Evolutionary conservation across 177 flowering plant species (phyloP).

Genomic region (Telopea speciosissima): DNA sequence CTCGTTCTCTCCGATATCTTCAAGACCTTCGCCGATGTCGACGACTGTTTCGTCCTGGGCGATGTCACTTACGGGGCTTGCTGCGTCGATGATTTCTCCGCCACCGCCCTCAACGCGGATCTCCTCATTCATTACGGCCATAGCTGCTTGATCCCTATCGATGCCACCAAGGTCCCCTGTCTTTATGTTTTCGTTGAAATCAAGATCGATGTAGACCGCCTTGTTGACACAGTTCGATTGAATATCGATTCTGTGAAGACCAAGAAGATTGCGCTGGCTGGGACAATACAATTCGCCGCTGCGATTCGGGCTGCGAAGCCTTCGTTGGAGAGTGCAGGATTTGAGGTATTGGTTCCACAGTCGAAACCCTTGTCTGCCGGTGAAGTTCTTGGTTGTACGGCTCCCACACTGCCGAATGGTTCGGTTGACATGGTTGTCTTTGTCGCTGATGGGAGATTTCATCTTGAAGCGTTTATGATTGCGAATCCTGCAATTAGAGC

Average conservation of each 20-base stretch:
- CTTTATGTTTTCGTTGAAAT: constrained; percentile 94
- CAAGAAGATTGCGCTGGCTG: constrained; percentile 56
- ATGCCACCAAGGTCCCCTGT: constrained; percentile 58
- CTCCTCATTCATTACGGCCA: constrained; percentile 90
- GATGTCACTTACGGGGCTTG: constrained; percentile 99
- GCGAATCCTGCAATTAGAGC: constrained; percentile 75
- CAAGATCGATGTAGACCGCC: constrained; percentile 47
- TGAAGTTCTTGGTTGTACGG: constrained; percentile 90
- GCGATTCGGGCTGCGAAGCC: constrained; percentile 70
- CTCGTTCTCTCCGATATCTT: constrained; percentile 79
- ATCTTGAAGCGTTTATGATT: constrained; percentile 95
- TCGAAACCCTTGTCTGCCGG: constrained; percentile 86
- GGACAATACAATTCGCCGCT: constrained; percentile 83
- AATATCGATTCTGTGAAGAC: constrained; percentile 14
- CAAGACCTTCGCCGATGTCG: constrained; percentile 48
- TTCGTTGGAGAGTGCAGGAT: constrained; percentile 52
- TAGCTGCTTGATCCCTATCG: constrained; percentile 86
- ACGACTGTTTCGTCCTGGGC: constrained; percentile 78
- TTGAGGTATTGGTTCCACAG: constrained; percentile 71
- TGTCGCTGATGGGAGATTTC: constrained; percentile 95
- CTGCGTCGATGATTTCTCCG: constrained; percentile 87
- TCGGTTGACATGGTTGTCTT: constrained; percentile 43
- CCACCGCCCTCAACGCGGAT: constrained; percentile 68
- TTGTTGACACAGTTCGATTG: constrained; percentile 38
- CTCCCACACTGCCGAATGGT: constrained; percentile 43